Evolutionary conservation across 441 rosid genomes (phyloP).

Genomic region (Populus hybrid): DNA sequence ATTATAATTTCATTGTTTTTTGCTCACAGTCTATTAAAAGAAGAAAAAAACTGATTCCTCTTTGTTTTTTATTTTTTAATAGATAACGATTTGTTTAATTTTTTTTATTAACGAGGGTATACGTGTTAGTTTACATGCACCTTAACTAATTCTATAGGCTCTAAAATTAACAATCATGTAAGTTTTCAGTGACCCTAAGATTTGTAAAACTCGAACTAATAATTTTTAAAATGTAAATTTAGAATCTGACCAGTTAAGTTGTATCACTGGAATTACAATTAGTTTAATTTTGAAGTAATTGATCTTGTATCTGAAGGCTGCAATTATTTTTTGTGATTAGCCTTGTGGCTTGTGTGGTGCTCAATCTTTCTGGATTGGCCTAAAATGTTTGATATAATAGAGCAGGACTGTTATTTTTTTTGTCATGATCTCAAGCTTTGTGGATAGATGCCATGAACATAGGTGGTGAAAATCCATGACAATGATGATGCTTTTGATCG

Average conservation of each 20-base stretch:
- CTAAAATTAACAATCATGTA: rapidly evolving
- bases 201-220: rapidly evolving
- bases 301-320: no score
- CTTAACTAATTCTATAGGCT: rapidly evolving
- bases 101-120: no score
- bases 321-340: no score
- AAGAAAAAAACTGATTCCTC: no score
- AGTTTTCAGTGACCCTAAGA: rapidly evolving
- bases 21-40: no score
- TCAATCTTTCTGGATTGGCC: no score
- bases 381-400: not conserved
- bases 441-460: not conserved
- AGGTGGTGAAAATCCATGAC: not conserved
- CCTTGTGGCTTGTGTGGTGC: no score
- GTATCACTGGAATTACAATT: rapidly evolving
- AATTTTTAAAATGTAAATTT: rapidly evolving
- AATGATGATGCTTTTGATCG: not conserved
- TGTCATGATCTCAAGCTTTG: no score
- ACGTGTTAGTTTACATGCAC: rapidly evolving
- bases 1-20: no score
- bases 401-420: not conserved
- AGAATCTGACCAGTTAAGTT: rapidly evolving
- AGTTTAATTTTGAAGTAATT: no score
- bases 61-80: no score
- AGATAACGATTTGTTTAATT: no score